phyloP scores from a whole-genome alignment of 441 rosid species.

The Dalechampia spathulata region DNA sequence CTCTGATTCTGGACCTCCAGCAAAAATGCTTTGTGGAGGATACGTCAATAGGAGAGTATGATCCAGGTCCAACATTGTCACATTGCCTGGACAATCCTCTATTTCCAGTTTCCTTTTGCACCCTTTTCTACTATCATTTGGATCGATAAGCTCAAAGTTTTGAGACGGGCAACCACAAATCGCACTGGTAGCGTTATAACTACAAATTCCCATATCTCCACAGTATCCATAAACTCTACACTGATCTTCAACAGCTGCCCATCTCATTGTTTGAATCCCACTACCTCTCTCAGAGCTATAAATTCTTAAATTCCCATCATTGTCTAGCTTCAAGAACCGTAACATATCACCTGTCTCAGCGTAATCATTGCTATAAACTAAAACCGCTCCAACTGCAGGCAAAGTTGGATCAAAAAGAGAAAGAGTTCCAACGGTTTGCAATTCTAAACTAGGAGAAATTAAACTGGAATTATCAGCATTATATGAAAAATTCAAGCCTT shows the following conservation, averaged over 20 bases:
- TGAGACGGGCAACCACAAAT: conserved; percentile 9
- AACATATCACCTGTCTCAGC: conserved; percentile 7
- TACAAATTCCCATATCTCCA: conserved; percentile 13
- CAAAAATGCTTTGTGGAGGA: conserved; percentile 7
- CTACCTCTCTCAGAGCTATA: conserved; percentile 13
- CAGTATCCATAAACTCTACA: conserved; percentile 16
- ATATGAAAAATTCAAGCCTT: conserved; percentile 13
- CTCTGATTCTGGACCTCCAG: neutral
- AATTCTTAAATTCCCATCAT: conserved; percentile 17
- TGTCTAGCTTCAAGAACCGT: conserved; percentile 13
- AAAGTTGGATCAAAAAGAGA: conserved; percentile 7
- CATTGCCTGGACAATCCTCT: conserved; percentile 11
- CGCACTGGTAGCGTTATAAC: conserved; percentile 3
- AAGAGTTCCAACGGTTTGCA: conserved; percentile 5
- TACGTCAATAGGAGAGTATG: conserved; percentile 7
- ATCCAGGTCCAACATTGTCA: conserved; percentile 13
- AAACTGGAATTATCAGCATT: conserved; percentile 3
- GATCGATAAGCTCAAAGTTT: conserved; percentile 6
- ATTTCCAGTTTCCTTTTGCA: conserved; percentile 6
- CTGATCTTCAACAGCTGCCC: conserved; percentile 17
- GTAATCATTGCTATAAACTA: conserved; percentile 7
- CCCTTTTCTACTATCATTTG: conserved; percentile 5
- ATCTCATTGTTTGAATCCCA: conserved; percentile 7
- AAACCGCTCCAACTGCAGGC: neutral
- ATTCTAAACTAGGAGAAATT: conserved; percentile 1